Evolutionary conservation across 768 basidiomycete species (phyloP), one percentile per base, ranked within the genome.

Genomic region (Termitomyces sp.): DNA sequence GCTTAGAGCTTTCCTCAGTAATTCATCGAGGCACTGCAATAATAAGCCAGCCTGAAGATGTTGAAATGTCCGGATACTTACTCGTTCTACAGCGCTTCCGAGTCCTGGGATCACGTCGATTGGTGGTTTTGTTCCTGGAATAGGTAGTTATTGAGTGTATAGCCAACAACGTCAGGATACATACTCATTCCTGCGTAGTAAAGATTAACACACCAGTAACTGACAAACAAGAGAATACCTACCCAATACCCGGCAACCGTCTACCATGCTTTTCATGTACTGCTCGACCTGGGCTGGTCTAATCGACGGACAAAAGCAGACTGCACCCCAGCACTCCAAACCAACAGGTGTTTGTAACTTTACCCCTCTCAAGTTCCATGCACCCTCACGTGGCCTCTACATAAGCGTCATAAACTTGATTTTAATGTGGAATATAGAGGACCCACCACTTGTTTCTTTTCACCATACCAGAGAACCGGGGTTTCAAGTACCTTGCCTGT

Each of bases 331-430:
- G 4, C 20, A 41, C 3, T 33, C 59, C 57, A 73, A 11, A 1
- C 18, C 16, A 20, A n/a, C 55, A 1, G 72, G 48, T 8, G 16
- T 49, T 2, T 61, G 54, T 18, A 73, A 65, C 16, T 6, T 49
- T 30, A 67, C 48, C 4, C 60, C 61, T 20, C 68, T 42, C 22
- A 69, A 59, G 47, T 73, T 72, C 73, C 72, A 74, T 2, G 63
- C 51, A 4, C 72, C 72, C 30, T 68, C 64, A 0, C 50, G 24
- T 8, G 70, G 70, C 41, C 41, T 54, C 62, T 60, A 22, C 6
- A 33, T 33, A 13, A 27, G 3, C 12, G 24, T 60, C 27, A 42
- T 5, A 45, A 39, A 13, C 24, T 18, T 34, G 12, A 0, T 27
- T 27, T n/a, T 48, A 2, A 15, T 31, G n/a, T 11, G 24, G n/a